Evolutionary conservation across 2,329 filamentous ascomycete species (phyloP).

Genomic region (Chrysosporium queenslandicum): DNA sequence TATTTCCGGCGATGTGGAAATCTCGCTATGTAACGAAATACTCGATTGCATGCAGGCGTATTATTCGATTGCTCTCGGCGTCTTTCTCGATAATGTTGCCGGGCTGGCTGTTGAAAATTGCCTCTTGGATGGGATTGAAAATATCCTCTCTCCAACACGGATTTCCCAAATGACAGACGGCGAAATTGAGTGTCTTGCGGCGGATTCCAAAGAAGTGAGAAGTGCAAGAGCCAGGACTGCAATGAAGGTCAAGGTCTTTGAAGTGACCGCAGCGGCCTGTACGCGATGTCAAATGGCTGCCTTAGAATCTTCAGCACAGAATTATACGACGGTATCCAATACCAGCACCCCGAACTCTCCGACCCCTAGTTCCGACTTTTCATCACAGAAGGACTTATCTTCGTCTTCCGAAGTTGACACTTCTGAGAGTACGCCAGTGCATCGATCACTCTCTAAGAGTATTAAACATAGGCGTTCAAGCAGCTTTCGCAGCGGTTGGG

Average conservation of each 20-base stretch:
- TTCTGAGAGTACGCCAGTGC: not conserved
- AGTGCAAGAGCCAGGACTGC: constrained; percentile 10
- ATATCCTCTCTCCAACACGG: constrained; percentile 26
- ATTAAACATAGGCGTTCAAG: not conserved
- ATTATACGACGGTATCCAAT: constrained; percentile 11
- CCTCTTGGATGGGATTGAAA: constrained; percentile 28
- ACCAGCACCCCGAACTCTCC: constrained; percentile 8
- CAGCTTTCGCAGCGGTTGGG: not conserved
- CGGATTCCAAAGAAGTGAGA: constrained; percentile 20
- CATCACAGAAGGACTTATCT: constrained; percentile 4
- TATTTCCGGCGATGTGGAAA: constrained; percentile 7
- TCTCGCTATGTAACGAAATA: constrained; percentile 16
- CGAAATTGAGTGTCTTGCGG: constrained; percentile 21
- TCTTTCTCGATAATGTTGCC: constrained; percentile 32
- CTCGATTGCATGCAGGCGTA: constrained; percentile 22
- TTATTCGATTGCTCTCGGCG: constrained; percentile 22
- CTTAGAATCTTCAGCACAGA: constrained; percentile 14
- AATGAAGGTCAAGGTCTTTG: constrained; percentile 16
- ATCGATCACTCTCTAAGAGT: not conserved
- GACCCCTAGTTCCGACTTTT: constrained; percentile 4
- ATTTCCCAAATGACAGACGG: constrained; percentile 27
- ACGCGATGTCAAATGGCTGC: constrained; percentile 18
- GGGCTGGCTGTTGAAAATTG: constrained; percentile 32
- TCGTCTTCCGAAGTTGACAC: constrained; percentile 9
- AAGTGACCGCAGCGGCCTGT: constrained; percentile 15